Evolutionary conservation across 345 rosid species (phyloP), one percentile per base, ranked within the genome.

Genomic region (Brassica juncea): DNA sequence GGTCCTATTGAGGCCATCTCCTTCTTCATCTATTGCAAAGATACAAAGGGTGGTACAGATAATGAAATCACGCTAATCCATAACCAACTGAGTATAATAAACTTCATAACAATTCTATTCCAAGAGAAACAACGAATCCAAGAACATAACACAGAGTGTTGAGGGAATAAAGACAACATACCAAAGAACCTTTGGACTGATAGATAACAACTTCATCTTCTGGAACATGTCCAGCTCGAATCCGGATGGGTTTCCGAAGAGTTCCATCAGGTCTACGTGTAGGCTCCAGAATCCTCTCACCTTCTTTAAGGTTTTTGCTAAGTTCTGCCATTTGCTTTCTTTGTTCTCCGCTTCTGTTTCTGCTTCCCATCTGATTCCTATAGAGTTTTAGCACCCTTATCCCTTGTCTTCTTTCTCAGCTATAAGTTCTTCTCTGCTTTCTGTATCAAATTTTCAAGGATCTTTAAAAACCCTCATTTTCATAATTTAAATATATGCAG

Each of bases 201-300:
- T 93, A 93, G 52, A 82, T 89, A 85, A 93, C 90, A 73, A 95
- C 97, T 88, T 95, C 98, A 14, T 95, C 99, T 80, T 89, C 91
- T 19, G 98, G 97, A 34, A 77, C 81, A 72, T 91, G 86, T n/a
- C 94, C 94, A 27, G 97, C 97, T 71, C 98, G 94, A 83, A 95
- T 89, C 82, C 86, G 84, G 60, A 95, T 86, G 65, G 97, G 92
- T 80, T 93, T 93, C 4, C 97, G 87, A 74, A 89, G 88, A 8
- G 93, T 89, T 7, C 97, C 97, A 81, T 95, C 97, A 52, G 99
- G 97, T 79, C 98, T 84, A 60, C 91, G 85, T 14, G 89, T 90
- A 10, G 99, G 99, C 25, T 89, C 97, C 59, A 96, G 49, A 62
- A 93, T 86, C 57, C 98, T 84, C 82, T 96, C 99, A 12, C 99